Conservation (phyloP, 106 monocot genomes). For the Allium cepa region DNA sequence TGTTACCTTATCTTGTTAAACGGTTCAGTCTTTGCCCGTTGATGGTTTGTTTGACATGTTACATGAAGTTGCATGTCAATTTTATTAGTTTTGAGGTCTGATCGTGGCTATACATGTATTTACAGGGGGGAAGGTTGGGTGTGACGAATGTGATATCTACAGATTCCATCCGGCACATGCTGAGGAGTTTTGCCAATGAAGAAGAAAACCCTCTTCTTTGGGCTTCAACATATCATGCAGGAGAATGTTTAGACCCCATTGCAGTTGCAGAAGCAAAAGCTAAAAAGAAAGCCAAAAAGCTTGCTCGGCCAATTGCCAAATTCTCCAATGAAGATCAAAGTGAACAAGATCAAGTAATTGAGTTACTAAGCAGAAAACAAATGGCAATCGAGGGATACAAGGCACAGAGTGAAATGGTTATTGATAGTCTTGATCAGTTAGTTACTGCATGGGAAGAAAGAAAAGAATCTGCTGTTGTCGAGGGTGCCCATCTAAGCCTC, state of each 20-base stretch:
- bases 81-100: neutral
- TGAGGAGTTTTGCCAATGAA: slow-evolving; percentile 79
- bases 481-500: slow-evolving; percentile 93
- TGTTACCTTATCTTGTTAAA: too few species aligned
- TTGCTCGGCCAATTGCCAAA: slow-evolving; percentile 14
- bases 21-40: too few species aligned
- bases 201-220: slow-evolving; percentile 88
- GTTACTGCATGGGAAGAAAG: slow-evolving; percentile 94
- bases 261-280: slow-evolving; percentile 82
- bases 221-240: slow-evolving; percentile 98
- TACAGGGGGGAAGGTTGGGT: slow-evolving; percentile 84
- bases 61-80: neutral
- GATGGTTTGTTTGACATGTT: neutral
- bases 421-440: slow-evolving; percentile 84
- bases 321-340: slow-evolving; percentile 12
- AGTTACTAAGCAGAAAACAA: slow-evolving; percentile 52
- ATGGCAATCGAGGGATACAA: slow-evolving; percentile 85
- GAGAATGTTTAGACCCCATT: slow-evolving; percentile 78
- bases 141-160: slow-evolving; percentile 88
- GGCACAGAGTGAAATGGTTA: slow-evolving; percentile 98
- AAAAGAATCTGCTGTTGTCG: slow-evolving; percentile 87
- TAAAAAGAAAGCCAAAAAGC: slow-evolving; percentile 58
- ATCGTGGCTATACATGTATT: slow-evolving; percentile 6
- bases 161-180: slow-evolving; percentile 96
- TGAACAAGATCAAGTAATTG: slow-evolving; percentile 20